A percentile compares a stretch with the other conserved stretches of the same genome.
phyloP scores from a whole-genome alignment of 2,329 filamentous ascomycete species.

The Paramyrothecium sp. region DNA sequence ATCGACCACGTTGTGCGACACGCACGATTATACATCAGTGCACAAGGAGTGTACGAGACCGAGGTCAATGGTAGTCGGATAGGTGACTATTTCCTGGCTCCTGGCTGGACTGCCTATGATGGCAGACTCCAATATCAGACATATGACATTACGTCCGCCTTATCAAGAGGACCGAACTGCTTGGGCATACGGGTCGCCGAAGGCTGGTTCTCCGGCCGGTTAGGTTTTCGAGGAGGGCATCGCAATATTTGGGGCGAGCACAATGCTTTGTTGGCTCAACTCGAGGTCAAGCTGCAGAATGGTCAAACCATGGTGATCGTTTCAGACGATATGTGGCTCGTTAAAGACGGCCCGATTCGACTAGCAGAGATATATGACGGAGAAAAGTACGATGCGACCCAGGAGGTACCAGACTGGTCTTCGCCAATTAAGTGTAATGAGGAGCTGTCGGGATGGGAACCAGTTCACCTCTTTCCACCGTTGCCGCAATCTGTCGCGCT shows the following conservation, averaged over 20 bases:
- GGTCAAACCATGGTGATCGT: conserved; percentile 15
- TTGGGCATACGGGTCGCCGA: conserved; percentile 29
- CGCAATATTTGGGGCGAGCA: conserved; percentile 34
- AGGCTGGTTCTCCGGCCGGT: conserved; percentile 46
- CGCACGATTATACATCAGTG: conserved; percentile 40
- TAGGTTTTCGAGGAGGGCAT: conserved; percentile 23
- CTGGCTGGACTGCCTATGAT: conserved; percentile 51
- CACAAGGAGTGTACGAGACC: conserved; percentile 43
- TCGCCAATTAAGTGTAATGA: background rate
- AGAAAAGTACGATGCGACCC: conserved; percentile 44
- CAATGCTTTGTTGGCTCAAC: conserved; percentile 34
- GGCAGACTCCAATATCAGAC: conserved; percentile 49
- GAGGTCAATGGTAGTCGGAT: conserved; percentile 44
- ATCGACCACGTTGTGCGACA: background rate
- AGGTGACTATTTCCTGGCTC: conserved; percentile 41
- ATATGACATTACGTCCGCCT: conserved; percentile 45
- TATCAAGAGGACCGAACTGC: conserved; percentile 20
- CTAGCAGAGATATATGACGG: conserved; percentile 50
- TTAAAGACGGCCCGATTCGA: conserved; percentile 28
- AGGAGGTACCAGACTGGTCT: conserved; percentile 9
- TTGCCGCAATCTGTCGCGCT: conserved; percentile 20
- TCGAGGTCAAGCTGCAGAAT: conserved; percentile 31
- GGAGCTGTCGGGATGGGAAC: background rate
- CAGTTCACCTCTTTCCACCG: conserved; percentile 1
- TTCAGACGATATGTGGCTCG: conserved; percentile 38